Conservation (phyloP, 2,329 filamentous ascomycete genomes). For the Alternaria infectoria region DNA sequence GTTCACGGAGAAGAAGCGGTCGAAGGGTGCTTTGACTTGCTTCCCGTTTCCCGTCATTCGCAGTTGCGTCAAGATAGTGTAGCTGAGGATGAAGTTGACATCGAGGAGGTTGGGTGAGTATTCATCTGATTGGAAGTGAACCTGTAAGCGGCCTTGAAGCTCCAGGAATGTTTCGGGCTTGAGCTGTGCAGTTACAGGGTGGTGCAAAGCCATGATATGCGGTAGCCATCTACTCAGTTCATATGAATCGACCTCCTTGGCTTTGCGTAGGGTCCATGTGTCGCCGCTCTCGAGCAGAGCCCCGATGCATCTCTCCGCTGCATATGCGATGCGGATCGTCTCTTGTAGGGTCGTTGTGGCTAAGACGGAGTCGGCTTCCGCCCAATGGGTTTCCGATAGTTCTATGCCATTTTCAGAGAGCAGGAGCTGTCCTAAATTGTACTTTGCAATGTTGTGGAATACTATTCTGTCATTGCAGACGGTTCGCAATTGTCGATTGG, state of each 20-base stretch:
- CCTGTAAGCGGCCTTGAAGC: constrained; percentile 14
- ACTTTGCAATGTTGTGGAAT: constrained; percentile 21
- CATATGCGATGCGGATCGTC: constrained; percentile 21
- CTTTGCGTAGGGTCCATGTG: constrained; percentile 1
- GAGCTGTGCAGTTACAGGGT: constrained; percentile 16
- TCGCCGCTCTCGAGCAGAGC: neutral
- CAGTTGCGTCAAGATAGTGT: constrained; percentile 15
- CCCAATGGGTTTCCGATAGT: constrained; percentile 4
- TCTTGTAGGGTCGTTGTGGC: constrained; percentile 5
- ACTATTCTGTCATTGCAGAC: constrained; percentile 26
- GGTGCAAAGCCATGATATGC: constrained; percentile 25
- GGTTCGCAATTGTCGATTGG: constrained; percentile 17
- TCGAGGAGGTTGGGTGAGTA: constrained; percentile 14
- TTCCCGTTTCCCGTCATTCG: neutral
- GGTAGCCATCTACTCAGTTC: constrained; percentile 29
- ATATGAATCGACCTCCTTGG: neutral
- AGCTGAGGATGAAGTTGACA: constrained; percentile 23
- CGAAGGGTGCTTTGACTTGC: neutral
- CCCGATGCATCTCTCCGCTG: constrained; percentile 17
- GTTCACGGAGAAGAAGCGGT: neutral
- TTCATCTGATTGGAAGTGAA: neutral
- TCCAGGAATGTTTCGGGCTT: constrained; percentile 17
- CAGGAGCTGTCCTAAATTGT: neutral
- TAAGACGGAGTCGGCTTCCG: constrained; percentile 12
- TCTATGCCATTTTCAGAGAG: neutral